These are phyloP conservation scores for Capronia coronata DNA, from an alignment of 2,329 filamentous ascomycete species.

Conservation along the genomic window DNA sequence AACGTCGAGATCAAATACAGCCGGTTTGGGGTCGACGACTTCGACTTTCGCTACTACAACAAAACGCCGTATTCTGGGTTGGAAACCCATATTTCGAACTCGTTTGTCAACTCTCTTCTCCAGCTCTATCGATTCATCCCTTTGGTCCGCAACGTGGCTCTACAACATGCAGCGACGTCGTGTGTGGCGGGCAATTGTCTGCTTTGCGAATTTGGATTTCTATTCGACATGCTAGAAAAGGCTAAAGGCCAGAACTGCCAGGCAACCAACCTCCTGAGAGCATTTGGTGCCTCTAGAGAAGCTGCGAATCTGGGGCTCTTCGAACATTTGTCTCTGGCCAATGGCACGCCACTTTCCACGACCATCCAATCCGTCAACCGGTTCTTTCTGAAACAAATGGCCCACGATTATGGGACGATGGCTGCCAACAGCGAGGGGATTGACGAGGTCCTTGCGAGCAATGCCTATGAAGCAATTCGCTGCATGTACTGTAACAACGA, in stretches of 20 bases:
- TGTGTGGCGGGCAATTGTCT: conserved; percentile 80
- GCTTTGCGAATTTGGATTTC: conserved; percentile 86
- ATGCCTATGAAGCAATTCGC: conserved; percentile 54
- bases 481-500: conserved; percentile 86
- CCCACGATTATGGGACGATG: conserved; percentile 66
- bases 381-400: conserved; percentile 77
- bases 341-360: conserved; percentile 63
- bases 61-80: conserved; percentile 84
- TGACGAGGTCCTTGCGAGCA: conserved; percentile 55
- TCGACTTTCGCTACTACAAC: conserved; percentile 98
- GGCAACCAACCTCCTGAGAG: conserved; percentile 88
- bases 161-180: conserved; percentile 79
- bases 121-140: conserved; percentile 91
- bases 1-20: conserved; percentile 98
- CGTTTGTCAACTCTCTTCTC: conserved; percentile 86
- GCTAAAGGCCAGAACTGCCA: conserved; percentile 91
- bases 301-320: conserved; percentile 70
- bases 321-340: conserved; percentile 64
- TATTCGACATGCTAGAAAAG: conserved; percentile 98
- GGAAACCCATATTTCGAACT: conserved; percentile 94
- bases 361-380: conserved; percentile 83
- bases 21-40: conserved; percentile 98
- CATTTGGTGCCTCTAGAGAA: conserved; percentile 75
- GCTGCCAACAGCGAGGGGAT: conserved; percentile 57
- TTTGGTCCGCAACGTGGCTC: conserved; percentile 74